Base-by-base conservation (phyloP, 2,329 filamentous ascomycete genomes). In the Claviceps sp. region DNA sequence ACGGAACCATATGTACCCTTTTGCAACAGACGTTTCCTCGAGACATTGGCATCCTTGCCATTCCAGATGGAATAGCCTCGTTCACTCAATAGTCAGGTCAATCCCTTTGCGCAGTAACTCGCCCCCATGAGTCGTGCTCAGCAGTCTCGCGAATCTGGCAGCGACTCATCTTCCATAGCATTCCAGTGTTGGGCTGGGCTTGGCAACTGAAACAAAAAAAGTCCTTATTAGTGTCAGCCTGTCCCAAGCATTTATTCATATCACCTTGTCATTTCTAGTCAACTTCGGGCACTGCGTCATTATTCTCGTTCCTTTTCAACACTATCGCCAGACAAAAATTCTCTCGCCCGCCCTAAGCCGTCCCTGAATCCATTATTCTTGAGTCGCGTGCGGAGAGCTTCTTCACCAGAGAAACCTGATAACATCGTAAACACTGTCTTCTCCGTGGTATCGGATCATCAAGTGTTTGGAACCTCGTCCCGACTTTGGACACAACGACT, bases 121-220 rank as follows among this genome's bases (percentile, higher is more conserved):
- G 20, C 16, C 37, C 30, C 9, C 30, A 9, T 11, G 30, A 34
- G 37, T 34, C 18, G 37, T 24, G 2, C n/a, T 8, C 14, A 5
- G 14, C 41, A 38, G n/a, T 14, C 18, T 37, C 16, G 20, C 24
- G 30, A 20, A 37, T 44, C 44, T 14, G 30, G 24, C 48, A 44
- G 8, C 48, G 14, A 42, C 16, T 30, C 38, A 43, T 50, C 44
- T 45, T 46, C 43, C 8, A 24, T 6, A n/a, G n/a, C 50, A 52
- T 54, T 20, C 52, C 52, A 51, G 50, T 37, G 16, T 37, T 37
- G 26, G 50, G 50, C 52, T 50, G 42, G 40, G n/a, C 11, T 5
- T 34, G 9, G 24, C 30, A 16, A 14, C 44, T 46, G 40, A 49
- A 24, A 51, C 48, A 41, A 24, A 46, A 37, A 34, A 38, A 18